Evolutionary conservation across 2,329 filamentous ascomycete genomes (phyloP).

Genomic region (Stemphylium beticola): DNA sequence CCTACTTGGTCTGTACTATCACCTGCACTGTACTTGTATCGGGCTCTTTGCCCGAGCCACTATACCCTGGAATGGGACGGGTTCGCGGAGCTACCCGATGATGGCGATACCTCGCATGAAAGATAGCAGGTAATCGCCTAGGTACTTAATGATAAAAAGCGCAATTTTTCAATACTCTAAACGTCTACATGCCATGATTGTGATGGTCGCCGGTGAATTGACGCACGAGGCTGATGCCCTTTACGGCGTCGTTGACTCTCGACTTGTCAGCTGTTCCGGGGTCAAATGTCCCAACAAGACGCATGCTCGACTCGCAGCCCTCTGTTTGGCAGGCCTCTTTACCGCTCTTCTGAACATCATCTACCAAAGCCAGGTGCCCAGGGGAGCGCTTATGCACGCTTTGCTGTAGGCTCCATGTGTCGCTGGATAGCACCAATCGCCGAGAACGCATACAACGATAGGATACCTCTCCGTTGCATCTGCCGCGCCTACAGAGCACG

Average conservation of each 20-base stretch:
- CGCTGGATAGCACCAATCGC: constrained; percentile 37
- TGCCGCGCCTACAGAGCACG: constrained; percentile 15
- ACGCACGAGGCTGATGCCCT: constrained; percentile 15
- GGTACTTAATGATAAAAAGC: constrained; percentile 47
- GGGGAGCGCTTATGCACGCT: constrained; percentile 47
- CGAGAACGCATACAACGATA: constrained; percentile 24
- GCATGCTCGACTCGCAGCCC: constrained; percentile 34
- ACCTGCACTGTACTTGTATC: constrained; percentile 51
- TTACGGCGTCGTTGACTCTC: constrained; percentile 15
- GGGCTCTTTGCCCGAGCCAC: constrained; percentile 38
- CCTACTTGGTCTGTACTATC: constrained; percentile 49
- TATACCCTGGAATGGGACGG: constrained; percentile 41
- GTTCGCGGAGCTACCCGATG: constrained; percentile 30
- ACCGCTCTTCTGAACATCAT: constrained; percentile 50
- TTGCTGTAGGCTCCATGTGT: constrained; percentile 39
- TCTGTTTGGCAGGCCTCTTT: constrained; percentile 37
- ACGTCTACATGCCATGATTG: background rate
- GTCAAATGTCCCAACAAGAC: constrained; percentile 39
- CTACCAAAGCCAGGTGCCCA: constrained; percentile 29
- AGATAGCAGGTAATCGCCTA: constrained; percentile 39
- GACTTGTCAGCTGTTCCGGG: constrained; percentile 27
- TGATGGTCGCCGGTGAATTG: constrained; percentile 21
- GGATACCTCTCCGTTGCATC: constrained; percentile 21
- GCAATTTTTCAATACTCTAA: constrained; percentile 25
- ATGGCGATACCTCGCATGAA: constrained; percentile 38